Base-by-base conservation (phyloP, 2,329 filamentous ascomycete genomes). In the Neofusicoccum sp. region DNA sequence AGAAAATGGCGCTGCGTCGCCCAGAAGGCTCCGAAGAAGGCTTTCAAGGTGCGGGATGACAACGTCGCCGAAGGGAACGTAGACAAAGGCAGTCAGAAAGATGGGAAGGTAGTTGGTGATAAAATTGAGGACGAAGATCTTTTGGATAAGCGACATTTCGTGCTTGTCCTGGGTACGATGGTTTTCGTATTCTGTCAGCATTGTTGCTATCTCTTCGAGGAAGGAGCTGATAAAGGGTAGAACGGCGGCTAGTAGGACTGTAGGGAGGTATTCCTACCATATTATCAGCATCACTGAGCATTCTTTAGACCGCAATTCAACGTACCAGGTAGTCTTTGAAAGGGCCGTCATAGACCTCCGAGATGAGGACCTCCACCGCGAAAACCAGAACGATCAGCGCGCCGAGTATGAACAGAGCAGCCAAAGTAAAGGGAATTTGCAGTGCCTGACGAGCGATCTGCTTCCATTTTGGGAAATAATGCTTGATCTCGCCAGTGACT, bases 71-170 rank as follows among this genome's bases (percentile, higher is more conserved):
- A 73, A 73, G 1, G 72, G 72, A 11, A 74, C 71, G 56, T 74
- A 74, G 11, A 74, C 63, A 33, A 74, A 74, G 1, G 71, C 72
- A 1, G 71, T 72, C 7, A 74, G 68, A n/a, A 74, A 69, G n/a
- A 74, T 74, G 1, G 73, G 73, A 4, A 74, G 65, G 47, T 74
- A 75, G 31, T 73, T 73, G 3, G 73, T 73, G n/a, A 75, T 71
- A 4, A 71, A 74, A 65, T 74, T 73, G 6, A 75, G 65, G 6
- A 75, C 70, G 36, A 75, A 75, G 3, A 73, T 68, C 64, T 75
- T 75, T 36, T 73, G 73, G 5, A 72, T 75, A 6, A 74, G 64
- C 4, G 73, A 73, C 70, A 73, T 74, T 44, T 74, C 73, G 61
- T 74, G 66, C 28, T 70, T 64, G 48, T 72, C 71, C 41, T 64